Evolutionary conservation across 371 early-diverging fungal species (phyloP), one percentile per base, ranked within the genome.

Genomic region (Batkoa obscura): DNA sequence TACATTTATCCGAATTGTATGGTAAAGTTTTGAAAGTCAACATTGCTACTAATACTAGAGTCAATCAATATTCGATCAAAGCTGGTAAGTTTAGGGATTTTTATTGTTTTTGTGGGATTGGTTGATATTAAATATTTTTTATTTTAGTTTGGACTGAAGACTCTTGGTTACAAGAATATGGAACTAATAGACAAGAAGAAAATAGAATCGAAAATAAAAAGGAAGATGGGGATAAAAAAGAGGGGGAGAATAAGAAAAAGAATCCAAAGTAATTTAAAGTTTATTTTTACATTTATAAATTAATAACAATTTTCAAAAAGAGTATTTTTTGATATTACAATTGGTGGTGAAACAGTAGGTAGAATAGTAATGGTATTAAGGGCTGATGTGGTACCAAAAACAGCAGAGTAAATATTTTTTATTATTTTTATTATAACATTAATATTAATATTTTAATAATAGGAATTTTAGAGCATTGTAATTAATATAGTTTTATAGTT

Each of bases 11-110:
- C 33, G 95, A 94, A 68, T 64, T 97, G 30, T 79, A 74, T 62
- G 96, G 96, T 6, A 78, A 76, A 51, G 86, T 90, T 1, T 83
- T 97, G 62, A 84, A 86, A 54, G 91, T 88, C 23, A 88, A 79
- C 58, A 62, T 85, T 30, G 89, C 94, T 2, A 84, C 82, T 59
- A 80, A 90, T 33, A 72, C 73, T 43, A 76, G 66, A 30, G 62
- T 79, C 38, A 70, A 68, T 38, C 72, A 77, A 35, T 79, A 73
- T 1, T 74, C 70, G 31, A 68, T 71, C 51, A 73, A 79, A 59
- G 78, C 80, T 50, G 78, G 83, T 68, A 76, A 53, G 23, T 8
- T 15, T 58, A 58, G 23, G 23, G 23, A 23, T 23, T 23, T 23
- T 23, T 23, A 23, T 23, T 23, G 23, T 23, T 23, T 23, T 23